Percentiles rank a stretch among this genome's conserved stretches.
These are phyloP conservation scores for Phytophthora sansomeana DNA, from an alignment of 352 stramenopile species.

Conservation along the genomic window DNA sequence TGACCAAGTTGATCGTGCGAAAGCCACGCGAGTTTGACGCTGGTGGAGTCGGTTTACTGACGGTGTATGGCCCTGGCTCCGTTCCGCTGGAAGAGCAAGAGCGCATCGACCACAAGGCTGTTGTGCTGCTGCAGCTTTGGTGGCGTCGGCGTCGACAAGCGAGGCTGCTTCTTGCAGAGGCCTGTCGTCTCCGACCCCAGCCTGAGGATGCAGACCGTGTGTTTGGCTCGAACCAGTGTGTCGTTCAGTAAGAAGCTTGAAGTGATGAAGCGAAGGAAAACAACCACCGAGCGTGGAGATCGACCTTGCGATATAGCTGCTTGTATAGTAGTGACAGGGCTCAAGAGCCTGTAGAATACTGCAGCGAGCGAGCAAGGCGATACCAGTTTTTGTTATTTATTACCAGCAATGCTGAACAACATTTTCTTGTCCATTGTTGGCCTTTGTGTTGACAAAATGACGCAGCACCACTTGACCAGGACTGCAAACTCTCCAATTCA, in stretches of 20 bases:
- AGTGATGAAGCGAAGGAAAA: background rate
- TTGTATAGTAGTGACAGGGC: conserved; percentile 37
- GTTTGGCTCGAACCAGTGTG: conserved; percentile 36
- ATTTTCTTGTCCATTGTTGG: conserved; percentile 1
- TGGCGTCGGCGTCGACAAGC: conserved; percentile 80
- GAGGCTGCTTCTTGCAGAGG: conserved; percentile 65
- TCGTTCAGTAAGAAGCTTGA: conserved; percentile 33
- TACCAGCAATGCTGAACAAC: conserved; percentile 17
- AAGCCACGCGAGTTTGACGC: conserved; percentile 87
- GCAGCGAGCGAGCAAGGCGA: conserved; percentile 17
- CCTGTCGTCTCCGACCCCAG: conserved; percentile 66
- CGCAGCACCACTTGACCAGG: too few species aligned
- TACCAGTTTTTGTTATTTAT: conserved; percentile 46
- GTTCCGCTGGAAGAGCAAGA: conserved; percentile 91
- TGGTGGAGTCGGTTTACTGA: conserved; percentile 76
- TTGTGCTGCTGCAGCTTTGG: conserved; percentile 85
- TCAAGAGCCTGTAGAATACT: conserved; percentile 21
- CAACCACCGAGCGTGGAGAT: background rate
- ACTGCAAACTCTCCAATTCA: too few species aligned
- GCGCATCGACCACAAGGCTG: conserved; percentile 83
- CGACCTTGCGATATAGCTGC: conserved; percentile 12
- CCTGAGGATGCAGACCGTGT: conserved; percentile 33
- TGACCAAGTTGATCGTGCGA: conserved; percentile 88
- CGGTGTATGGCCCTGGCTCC: conserved; percentile 86
- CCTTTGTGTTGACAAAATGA: background rate